Evolutionary conservation across 352 stramenopile genomes (phyloP), one percentile per base, ranked within the genome.

Genomic region (Globisporangium abappressorium): DNA sequence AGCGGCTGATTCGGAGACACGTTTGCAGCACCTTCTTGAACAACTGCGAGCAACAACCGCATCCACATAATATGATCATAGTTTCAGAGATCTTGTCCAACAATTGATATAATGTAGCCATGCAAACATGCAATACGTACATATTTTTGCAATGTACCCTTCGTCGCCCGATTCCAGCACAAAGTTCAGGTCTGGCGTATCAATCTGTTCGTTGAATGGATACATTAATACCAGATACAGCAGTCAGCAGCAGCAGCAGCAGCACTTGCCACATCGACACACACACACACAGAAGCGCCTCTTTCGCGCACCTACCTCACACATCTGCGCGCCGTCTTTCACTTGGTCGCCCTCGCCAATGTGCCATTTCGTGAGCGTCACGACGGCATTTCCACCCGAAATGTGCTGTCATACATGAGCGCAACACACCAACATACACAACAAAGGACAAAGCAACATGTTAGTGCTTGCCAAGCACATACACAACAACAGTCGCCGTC

Each of bases 101-200:
- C 8, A 20, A 20, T n/a, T 12, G 24, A 34, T 20, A 34, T 14
- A 57, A 57, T 33, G 43, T 11, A 57, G 51, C 51, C 30, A 34
- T n/a, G 11, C 14, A 8, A 14, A 64, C 47, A 28, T 18, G n/a
- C n/a, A 30, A 28, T 20, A 67, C 43, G 62, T n/a, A 66, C 58
- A 66, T 30, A 65, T 71, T 28, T 54, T 86, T 24, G 88, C 88
- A 38, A 96, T 74, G 66, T 85, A 92, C 47, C 88, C 88, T 59
- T 90, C 84, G 68, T 96, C 88, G 22, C 87, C 88, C 36, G 83
- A 75, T 64, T 96, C 86, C 33, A 96, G 73, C 70, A 85, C 79
- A 54, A 96, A 92, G 53, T 78, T 81, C 55, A 96, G 72, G 66
- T 96, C 88, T 6, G 88, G 88, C 38, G 88, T 96, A 64, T 96